Evolutionary conservation across 768 basidiomycete genomes (phyloP), one percentile per base, ranked within the genome.

Genomic region (Rhizopogon vesiculosus): DNA sequence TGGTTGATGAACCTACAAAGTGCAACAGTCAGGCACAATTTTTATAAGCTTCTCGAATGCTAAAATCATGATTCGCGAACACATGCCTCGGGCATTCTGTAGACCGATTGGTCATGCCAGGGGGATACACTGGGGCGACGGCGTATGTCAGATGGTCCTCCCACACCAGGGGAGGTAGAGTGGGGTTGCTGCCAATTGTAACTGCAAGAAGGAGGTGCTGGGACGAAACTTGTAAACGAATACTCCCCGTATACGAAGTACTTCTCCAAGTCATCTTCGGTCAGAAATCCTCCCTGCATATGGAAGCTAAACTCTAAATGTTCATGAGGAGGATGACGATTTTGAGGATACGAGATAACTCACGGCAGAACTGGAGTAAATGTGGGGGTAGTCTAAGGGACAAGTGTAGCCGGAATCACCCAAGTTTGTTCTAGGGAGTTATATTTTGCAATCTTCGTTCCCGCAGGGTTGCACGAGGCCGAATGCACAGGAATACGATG

Each of bases 241-340:
- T 6, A 6, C 48, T 38, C 48, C 16, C 35, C 48, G 3, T 5
- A 38, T 25, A 22, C 22, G 35, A 49, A 10, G 35, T 49, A 38
- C 35, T 49, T 49, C 35, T 49, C 48, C 48, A 49, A 19, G 48
- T 38, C 48, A 22, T 49, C 48, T 49, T 49, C 48, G 22, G 48
- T 49, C 9, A 49, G 35, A 16, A 49, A 38, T 38, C 15, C 19
- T 10, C 35, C 48, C 15, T 38, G 48, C 48, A 49, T 49, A 15
- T 35, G 38, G 35, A 35, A 49, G 15, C 35, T 49, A 15, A 49
- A 35, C 13, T 33, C 31, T 33, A 33, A 33, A 33, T 33, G 5
- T 19, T 38, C 5, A n/a, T 49, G 3, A 49, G 31, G 38, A 25
- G 15, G 31, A 22, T n/a, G 19, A 9, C 33, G 2, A 19, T 25